A percentile compares a stretch with the other conserved stretches of the same genome.
phyloP scores from a whole-genome alignment of 2,329 filamentous ascomycete genomes.

The Sarocladium brachiariae region DNA sequence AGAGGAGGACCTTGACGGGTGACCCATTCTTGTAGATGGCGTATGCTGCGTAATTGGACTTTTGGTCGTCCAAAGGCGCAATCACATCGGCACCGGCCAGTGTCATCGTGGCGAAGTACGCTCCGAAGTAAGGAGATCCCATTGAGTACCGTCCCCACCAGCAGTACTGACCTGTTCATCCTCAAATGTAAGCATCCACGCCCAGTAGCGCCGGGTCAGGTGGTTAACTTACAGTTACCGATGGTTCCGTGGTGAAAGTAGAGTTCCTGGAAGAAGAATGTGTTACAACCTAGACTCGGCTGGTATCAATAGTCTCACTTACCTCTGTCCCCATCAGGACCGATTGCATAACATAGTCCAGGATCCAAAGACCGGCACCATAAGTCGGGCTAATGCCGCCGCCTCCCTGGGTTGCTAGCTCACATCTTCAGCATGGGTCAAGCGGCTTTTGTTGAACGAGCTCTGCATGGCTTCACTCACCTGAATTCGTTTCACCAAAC shows the following conservation, averaged over 20 bases:
- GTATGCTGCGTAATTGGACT: constrained; percentile 36
- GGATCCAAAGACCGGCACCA: constrained; percentile 33
- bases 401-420: constrained; percentile 27
- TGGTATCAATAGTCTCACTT: neutral
- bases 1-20: constrained; percentile 34
- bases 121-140: constrained; percentile 46
- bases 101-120: constrained; percentile 38
- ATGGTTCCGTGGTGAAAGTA: constrained; percentile 49
- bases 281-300: no score
- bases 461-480: constrained; percentile 16
- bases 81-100: constrained; percentile 36
- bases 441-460: neutral
- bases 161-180: constrained; percentile 35
- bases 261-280: constrained; percentile 10
- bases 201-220: no score
- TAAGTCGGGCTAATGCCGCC: constrained; percentile 33
- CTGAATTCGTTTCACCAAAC: constrained; percentile 40
- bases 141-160: constrained; percentile 41
- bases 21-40: constrained; percentile 32
- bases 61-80: constrained; percentile 37
- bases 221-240: constrained; percentile 37
- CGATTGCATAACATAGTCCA: constrained; percentile 31
- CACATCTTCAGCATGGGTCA: neutral
- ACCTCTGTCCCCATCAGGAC: constrained; percentile 20
- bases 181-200: no score